phyloP scores from a whole-genome alignment of 2,329 filamentous ascomycete species.

The Stenocarpella maydis region DNA sequence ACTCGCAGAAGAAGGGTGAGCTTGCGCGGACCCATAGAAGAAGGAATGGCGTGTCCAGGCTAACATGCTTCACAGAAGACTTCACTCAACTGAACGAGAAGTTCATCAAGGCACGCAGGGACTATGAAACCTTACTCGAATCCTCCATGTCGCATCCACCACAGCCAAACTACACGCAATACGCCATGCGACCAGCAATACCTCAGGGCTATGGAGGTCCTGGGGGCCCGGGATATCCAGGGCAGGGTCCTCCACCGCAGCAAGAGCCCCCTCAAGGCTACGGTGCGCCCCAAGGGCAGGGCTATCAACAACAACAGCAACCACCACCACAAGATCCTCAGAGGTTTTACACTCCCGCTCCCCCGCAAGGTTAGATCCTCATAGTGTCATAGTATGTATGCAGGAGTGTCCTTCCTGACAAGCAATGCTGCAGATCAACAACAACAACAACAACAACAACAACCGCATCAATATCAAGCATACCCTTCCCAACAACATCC shows the following conservation, averaged over 20 bases:
- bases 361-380: conserved; percentile 51
- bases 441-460: conserved; percentile 50
- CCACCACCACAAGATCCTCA: conserved; percentile 62
- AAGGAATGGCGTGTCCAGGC: neutral
- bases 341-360: conserved; percentile 73
- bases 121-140: conserved; percentile 96
- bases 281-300: conserved; percentile 12
- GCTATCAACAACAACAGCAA: conserved; percentile 43
- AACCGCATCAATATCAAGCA: conserved; percentile 52
- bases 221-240: conserved; percentile 38
- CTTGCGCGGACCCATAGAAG: neutral
- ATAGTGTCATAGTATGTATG: conserved; percentile 24
- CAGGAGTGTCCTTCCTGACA: conserved; percentile 24
- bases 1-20: conserved; percentile 96
- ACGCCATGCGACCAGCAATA: conserved; percentile 60
- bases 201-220: conserved; percentile 54
- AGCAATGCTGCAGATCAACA: conserved; percentile 32
- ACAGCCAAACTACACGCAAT: conserved; percentile 78
- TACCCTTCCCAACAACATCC: conserved; percentile 38
- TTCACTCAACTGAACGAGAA: conserved; percentile 99
- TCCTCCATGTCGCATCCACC: conserved; percentile 96
- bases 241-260: conserved; percentile 43
- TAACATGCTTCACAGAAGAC: conserved; percentile 71
- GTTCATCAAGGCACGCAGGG: conserved; percentile 97
- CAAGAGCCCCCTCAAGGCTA: conserved; percentile 45